Conservation (phyloP, 495 filamentous ascomycete genomes). For the Hypoxylon crocopeplum region DNA sequence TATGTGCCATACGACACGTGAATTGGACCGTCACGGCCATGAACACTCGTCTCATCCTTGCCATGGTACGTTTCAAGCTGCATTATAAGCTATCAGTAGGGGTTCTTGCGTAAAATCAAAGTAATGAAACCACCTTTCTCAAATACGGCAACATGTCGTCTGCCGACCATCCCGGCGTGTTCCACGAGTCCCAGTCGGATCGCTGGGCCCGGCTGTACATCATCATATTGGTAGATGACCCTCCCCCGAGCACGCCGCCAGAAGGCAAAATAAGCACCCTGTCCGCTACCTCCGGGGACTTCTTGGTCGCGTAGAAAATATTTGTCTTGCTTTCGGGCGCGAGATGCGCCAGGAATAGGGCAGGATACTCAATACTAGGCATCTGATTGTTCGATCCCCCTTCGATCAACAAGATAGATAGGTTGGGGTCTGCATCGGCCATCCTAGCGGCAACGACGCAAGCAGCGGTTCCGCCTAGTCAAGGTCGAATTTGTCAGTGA, state of each 20-base stretch:
- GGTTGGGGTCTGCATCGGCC: constrained; percentile 53
- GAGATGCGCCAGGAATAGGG: constrained; percentile 42
- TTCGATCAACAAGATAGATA: constrained; percentile 62
- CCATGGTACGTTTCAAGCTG: constrained; percentile 57
- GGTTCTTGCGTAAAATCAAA: background rate
- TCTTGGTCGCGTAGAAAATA: background rate
- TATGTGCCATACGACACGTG: constrained; percentile 51
- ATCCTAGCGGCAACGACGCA: constrained; percentile 58
- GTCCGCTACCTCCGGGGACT: constrained; percentile 36
- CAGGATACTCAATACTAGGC: constrained; percentile 53
- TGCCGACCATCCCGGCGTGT: constrained; percentile 55
- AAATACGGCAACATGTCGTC: constrained; percentile 56
- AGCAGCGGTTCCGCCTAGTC: constrained; percentile 52
- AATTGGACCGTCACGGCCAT: constrained; percentile 59
- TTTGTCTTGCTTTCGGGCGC: constrained; percentile 37
- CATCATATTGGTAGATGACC: constrained; percentile 65
- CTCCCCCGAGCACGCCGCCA: constrained; percentile 63
- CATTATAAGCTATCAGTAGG: background rate
- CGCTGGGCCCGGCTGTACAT: constrained; percentile 41
- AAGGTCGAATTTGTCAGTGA: background rate
- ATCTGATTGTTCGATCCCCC: constrained; percentile 54
- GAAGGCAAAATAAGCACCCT: no score
- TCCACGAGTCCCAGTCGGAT: constrained; percentile 57
- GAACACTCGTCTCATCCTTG: constrained; percentile 21
- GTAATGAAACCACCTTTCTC: constrained; percentile 49